Percentiles rank a stretch among this genome's conserved stretches.
These are phyloP conservation scores for Solanum commersonii DNA, from an alignment of 257 asterid species.

Conservation along the genomic window DNA sequence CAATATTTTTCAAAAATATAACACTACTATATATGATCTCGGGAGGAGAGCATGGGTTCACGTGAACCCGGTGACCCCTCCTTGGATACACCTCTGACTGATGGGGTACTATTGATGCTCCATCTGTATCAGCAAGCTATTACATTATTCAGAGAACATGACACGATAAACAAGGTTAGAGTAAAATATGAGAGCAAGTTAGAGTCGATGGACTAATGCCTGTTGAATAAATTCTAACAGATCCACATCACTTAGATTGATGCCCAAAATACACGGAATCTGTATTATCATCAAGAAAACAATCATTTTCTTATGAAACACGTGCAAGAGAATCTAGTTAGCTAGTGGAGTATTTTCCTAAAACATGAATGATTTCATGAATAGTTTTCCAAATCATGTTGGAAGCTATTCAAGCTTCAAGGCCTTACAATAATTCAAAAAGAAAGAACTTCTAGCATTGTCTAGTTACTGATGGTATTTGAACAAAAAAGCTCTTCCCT, in stretches of 20 bases:
- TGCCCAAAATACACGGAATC: conserved; percentile 83
- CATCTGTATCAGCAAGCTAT: conserved; percentile 88
- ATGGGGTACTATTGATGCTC: conserved; percentile 76
- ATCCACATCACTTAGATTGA: conserved; percentile 59
- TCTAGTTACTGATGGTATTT: not conserved
- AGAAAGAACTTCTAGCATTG: not conserved
- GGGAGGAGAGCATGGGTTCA: too few relatives aligned
- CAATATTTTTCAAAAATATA: too few relatives aligned
- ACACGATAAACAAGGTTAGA: too few relatives aligned
- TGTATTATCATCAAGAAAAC: conserved; percentile 21
- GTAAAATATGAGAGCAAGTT: not conserved
- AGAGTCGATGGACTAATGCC: conserved; percentile 26
- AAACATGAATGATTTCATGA: not conserved
- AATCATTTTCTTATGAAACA: not conserved
- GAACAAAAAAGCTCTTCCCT: too few relatives aligned
- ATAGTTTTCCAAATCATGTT: not conserved
- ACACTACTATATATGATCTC: too few relatives aligned
- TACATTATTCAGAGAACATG: not conserved
- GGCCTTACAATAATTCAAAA: not conserved
- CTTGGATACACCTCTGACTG: too few relatives aligned
- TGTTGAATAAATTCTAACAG: conserved; percentile 86
- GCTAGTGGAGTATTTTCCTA: not conserved
- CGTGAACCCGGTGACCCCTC: too few relatives aligned
- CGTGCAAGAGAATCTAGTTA: not conserved
- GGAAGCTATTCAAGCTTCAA: not conserved